Base-by-base conservation (phyloP, 768 basidiomycete genomes). In the Dentipellis sp. region DNA sequence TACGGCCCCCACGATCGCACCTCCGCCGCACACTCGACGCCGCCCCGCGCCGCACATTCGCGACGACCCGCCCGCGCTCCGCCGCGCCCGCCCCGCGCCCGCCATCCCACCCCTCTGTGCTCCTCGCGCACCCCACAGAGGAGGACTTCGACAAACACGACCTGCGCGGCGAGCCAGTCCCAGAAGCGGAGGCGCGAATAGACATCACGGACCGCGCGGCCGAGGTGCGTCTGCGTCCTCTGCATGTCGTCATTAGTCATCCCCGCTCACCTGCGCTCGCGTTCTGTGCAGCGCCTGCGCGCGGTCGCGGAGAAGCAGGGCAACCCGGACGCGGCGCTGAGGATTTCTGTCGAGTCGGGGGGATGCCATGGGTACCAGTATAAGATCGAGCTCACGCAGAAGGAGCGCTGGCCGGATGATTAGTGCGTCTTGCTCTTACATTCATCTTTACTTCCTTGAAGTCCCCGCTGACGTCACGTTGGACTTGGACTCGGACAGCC, bases 321-420 rank as follows among this genome's bases (percentile, higher is more conserved):
- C 10, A 78, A 87, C 60, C 69, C 81, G 0, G 65, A 79, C 50
- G 76, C 89, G 19, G 90, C 86, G 3, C 74, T 97, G 21, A 76
- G 94, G 60, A 78, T 98, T 60, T 75, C 83, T 1, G 92, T 97
- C 22, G 93, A 97, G 64, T 91, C 88, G 10, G 95, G 95, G 10
- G 95, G 95, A 17, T 98, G 95, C 65, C 94, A 98, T 67, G 95
- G 95, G 38, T 97, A 97, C 69, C 93, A 97, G 65, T 97, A 97
- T 70, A 94, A 90, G 62, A 81, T 98, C 79, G 83, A 87, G 55
- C 77, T 97, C 3, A 86, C 88, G 2, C 10, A 14, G 16, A 76
- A 75, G 38, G 69, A 72, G 46, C 75, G 76, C 14, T 73, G 77
- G 29, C 75, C 76, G 4, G 92, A 94, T 60, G 94, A 97, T 70